A percentile compares a stretch with the other conserved stretches of the same genome.
Conservation (phyloP, 305 asterid species). For the Withania somnifera region DNA sequence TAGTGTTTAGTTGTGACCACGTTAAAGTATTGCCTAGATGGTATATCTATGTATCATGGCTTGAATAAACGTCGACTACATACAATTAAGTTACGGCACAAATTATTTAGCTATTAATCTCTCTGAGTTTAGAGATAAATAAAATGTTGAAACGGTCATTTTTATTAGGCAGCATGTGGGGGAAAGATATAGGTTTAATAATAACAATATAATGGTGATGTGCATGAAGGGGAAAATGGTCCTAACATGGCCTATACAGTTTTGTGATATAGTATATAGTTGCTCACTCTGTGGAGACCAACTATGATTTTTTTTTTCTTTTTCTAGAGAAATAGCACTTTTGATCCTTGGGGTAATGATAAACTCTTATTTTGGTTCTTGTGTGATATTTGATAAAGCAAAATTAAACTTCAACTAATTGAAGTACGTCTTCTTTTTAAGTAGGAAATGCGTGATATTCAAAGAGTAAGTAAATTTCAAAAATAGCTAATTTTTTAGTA, state of each 20-base stretch:
- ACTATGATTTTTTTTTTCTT: background rate
- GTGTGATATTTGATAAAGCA: background rate
- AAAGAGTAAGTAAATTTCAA: no score
- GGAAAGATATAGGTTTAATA: background rate
- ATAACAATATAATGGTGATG: background rate
- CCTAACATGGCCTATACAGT: slow-evolving; percentile 14
- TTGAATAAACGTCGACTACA: background rate
- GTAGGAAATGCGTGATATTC: no score
- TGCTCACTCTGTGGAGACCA: slow-evolving; percentile 1
- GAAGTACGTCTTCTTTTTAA: background rate
- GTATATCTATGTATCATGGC: background rate
- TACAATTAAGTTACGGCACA: background rate
- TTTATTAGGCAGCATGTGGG: background rate
- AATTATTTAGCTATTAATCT: background rate
- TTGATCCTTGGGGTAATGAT: background rate
- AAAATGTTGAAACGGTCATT: slow-evolving; percentile 15
- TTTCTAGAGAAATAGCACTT: background rate
- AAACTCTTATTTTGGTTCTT: no score
- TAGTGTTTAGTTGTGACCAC: background rate
- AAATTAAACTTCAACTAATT: background rate
- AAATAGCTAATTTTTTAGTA: no score
- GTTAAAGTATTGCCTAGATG: no score
- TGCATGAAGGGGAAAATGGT: slow-evolving; percentile 16
- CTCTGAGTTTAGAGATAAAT: background rate
- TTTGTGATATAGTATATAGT: slow-evolving; percentile 15